Percentiles rank a stretch among this genome's conserved stretches.
Evolutionary conservation across 2,329 filamentous ascomycete genomes (phyloP).

Genomic region (Neopestalotiopsis sp.): DNA sequence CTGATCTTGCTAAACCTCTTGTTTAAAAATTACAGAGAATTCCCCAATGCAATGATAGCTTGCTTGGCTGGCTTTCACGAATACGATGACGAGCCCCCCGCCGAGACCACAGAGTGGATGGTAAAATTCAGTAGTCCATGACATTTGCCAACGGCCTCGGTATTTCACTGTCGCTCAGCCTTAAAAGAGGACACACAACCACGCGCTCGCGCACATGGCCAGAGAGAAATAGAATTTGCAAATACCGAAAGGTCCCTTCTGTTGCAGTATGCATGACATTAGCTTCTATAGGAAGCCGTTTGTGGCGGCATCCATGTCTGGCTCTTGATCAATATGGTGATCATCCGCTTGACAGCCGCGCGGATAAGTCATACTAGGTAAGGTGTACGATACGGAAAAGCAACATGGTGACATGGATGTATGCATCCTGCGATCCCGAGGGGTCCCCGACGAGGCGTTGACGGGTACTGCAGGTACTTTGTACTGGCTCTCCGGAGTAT

Average conservation of each 20-base stretch:
- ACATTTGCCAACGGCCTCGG: not conserved
- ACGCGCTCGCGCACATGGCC: not conserved
- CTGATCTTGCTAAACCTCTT: not conserved
- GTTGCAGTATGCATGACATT: conserved; percentile 3
- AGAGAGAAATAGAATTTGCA: not conserved
- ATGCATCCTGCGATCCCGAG: too few species aligned
- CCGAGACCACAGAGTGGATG: too few species aligned
- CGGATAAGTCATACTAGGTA: not conserved
- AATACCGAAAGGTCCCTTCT: not conserved
- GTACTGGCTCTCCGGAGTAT: too few species aligned
- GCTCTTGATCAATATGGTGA: not conserved
- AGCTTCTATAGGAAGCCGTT: not conserved
- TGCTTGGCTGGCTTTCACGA: too few species aligned
- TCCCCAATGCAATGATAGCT: not conserved
- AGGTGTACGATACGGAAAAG: too few species aligned
- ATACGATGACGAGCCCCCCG: too few species aligned
- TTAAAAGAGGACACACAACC: not conserved
- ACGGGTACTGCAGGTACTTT: too few species aligned
- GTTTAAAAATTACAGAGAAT: not conserved
- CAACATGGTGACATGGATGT: too few species aligned
- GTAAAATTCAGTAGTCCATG: not conserved
- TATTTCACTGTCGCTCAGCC: not conserved
- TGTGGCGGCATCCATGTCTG: not conserved
- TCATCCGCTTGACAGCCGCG: not conserved
- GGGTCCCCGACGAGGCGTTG: too few species aligned